phyloP scores from a whole-genome alignment of 768 basidiomycete genomes.

The Termitomyces sp. region DNA sequence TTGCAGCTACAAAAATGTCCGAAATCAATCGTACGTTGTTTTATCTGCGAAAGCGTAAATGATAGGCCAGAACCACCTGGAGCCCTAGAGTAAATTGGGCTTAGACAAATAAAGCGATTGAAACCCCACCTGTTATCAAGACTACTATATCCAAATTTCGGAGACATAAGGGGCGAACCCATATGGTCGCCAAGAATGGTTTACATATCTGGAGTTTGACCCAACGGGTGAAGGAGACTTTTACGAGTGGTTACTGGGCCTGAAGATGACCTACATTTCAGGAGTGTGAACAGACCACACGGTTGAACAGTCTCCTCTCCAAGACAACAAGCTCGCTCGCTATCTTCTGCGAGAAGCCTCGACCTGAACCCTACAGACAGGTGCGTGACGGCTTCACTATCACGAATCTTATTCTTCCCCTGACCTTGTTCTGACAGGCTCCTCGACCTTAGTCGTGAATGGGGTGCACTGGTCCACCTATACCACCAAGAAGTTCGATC shows the following conservation, averaged over 20 bases:
- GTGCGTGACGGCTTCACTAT: constrained; percentile 14
- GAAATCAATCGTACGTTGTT: constrained; percentile 18
- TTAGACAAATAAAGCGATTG: neutral
- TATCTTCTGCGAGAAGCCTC: constrained; percentile 91
- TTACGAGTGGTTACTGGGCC: constrained; percentile 93
- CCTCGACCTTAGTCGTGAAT: constrained; percentile 88
- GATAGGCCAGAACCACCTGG: constrained; percentile 45
- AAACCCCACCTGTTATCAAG: constrained; percentile 34
- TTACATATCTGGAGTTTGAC: constrained; percentile 21
- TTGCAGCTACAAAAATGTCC: constrained; percentile 14
- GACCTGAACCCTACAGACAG: constrained; percentile 82
- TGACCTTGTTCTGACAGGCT: constrained; percentile 31
- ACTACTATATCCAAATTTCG: constrained; percentile 37
- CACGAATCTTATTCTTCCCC: constrained; percentile 8
- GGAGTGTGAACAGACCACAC: constrained; percentile 75
- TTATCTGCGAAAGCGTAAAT: constrained; percentile 21
- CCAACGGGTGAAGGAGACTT: constrained; percentile 48
- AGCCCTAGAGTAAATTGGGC: neutral
- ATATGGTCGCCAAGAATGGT: constrained; percentile 61
- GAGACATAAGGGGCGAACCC: constrained; percentile 34
- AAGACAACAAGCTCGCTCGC: constrained; percentile 91
- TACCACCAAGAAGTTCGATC: constrained; percentile 94
- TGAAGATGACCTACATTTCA: constrained; percentile 96
- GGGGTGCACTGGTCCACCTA: constrained; percentile 93
- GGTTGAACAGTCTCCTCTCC: constrained; percentile 76